These are phyloP conservation scores for Phylloboletellus chloephorus DNA, from an alignment of 1,284 basidiomycete species.

Conservation along the genomic window DNA sequence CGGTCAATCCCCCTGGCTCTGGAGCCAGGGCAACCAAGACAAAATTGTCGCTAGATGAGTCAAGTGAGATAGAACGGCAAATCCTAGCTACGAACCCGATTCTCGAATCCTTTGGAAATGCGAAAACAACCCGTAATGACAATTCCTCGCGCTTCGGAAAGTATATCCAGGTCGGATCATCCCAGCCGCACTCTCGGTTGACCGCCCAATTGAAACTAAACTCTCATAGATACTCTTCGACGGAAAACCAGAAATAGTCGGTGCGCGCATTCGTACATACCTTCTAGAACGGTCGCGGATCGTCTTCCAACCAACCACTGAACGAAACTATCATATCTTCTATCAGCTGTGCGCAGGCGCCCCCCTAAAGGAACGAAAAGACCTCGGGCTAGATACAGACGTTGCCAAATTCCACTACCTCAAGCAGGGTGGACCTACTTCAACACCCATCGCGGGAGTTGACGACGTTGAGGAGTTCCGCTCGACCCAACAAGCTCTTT, in stretches of 20 bases:
- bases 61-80: conserved; percentile 93
- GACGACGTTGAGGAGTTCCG: conserved; percentile 96
- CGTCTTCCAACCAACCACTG: conserved; percentile 94
- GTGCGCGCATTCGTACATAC: conserved; percentile 96
- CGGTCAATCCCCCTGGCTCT: conserved; percentile 82
- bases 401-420: conserved; percentile 89
- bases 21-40: conserved; percentile 59
- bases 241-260: conserved; percentile 92
- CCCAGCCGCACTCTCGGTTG: not conserved
- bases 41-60: conserved; percentile 72
- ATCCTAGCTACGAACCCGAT: conserved; percentile 99
- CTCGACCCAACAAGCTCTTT: conserved; percentile 89
- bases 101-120: conserved; percentile 98
- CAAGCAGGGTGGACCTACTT: conserved; percentile 86
- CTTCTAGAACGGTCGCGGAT: conserved; percentile 95
- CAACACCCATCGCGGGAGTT: conserved; percentile 84
- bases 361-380: conserved; percentile 91
- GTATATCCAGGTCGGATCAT: conserved; percentile 84
- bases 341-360: conserved; percentile 98
- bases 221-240: conserved; percentile 85
- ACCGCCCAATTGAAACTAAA: conserved; percentile 15
- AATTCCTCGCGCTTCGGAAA: conserved; percentile 99
- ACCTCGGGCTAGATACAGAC: conserved; percentile 85
- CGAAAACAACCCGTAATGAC: conserved; percentile 98
- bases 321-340: conserved; percentile 99